A percentile compares a stretch with the other conserved stretches of the same genome.
Conservation (phyloP, 176 grass and related monocot species). For the Coix lacrymajobi region DNA sequence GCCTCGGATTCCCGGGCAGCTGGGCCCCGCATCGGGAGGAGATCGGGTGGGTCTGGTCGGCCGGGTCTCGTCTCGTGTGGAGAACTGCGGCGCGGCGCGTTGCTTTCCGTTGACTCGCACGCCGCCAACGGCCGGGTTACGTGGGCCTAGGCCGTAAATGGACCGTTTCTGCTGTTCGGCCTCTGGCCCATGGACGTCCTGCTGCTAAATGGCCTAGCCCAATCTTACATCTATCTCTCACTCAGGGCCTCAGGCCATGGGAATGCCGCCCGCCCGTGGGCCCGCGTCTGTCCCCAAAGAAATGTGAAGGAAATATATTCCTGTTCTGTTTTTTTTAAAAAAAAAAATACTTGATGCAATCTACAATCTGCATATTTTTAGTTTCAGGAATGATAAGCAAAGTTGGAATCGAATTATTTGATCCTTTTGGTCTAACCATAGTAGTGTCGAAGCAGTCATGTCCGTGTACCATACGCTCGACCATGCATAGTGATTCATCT, state of each 20-base stretch:
- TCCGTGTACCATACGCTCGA: neutral
- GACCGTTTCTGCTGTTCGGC: neutral
- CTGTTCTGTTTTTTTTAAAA: too few relatives aligned
- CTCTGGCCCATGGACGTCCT: neutral
- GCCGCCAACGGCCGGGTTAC: too few relatives aligned
- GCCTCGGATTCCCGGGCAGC: conserved; percentile 37
- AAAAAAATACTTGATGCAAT: too few relatives aligned
- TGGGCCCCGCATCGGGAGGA: conserved; percentile 23
- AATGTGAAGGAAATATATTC: too few relatives aligned
- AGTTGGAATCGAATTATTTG: neutral
- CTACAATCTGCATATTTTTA: neutral
- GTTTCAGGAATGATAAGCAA: neutral
- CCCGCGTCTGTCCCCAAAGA: too few relatives aligned
- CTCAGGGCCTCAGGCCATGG: too few relatives aligned
- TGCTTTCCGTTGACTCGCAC: conserved; percentile 7
- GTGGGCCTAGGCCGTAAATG: neutral
- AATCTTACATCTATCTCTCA: neutral
- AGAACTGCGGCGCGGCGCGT: neutral
- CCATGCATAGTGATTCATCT: too few relatives aligned
- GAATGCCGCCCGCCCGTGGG: too few relatives aligned
- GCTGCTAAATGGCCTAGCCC: neutral
- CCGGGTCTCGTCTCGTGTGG: conserved; percentile 27
- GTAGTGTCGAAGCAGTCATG: neutral
- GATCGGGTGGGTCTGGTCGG: too few relatives aligned
- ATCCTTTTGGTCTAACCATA: neutral